phyloP scores from a whole-genome alignment of 768 basidiomycete species.

The Mycena chlorophos region DNA sequence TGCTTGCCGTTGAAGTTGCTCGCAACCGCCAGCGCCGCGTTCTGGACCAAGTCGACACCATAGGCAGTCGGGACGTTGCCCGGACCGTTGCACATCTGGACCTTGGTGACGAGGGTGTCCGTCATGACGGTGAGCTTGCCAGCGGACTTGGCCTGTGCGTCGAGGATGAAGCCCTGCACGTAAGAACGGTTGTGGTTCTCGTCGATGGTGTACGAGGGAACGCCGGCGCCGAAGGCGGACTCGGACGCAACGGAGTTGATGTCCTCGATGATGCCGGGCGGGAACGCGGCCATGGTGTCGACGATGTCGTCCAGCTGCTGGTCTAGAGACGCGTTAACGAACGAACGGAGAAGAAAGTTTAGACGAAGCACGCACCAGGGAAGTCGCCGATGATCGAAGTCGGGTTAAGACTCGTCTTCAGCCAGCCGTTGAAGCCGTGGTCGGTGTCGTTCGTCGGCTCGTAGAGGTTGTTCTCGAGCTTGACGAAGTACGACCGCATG shows the following conservation, averaged over 20 bases:
- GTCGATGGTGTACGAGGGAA: slow-evolving; percentile 26
- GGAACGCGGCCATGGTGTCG: slow-evolving; percentile 18
- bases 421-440: slow-evolving; percentile 34
- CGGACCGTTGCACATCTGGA: slow-evolving; percentile 23
- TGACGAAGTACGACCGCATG: slow-evolving; percentile 33
- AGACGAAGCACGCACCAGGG: slow-evolving; percentile 18
- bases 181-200: slow-evolving; percentile 29
- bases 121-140: slow-evolving; percentile 22
- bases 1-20: slow-evolving; percentile 29
- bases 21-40: slow-evolving; percentile 29
- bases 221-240: slow-evolving; percentile 22
- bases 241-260: slow-evolving; percentile 26
- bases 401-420: slow-evolving; percentile 29
- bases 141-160: slow-evolving; percentile 13
- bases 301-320: slow-evolving; percentile 25
- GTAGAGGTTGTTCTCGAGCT: slow-evolving; percentile 29
- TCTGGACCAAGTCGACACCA: slow-evolving; percentile 28
- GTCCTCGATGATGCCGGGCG: slow-evolving; percentile 22
- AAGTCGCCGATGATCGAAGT: slow-evolving; percentile 25
- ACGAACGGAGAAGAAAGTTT: background rate
- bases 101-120: slow-evolving; percentile 31
- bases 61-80: slow-evolving; percentile 22
- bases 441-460: slow-evolving; percentile 20
- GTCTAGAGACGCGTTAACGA: slow-evolving; percentile 20
- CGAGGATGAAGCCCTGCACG: slow-evolving; percentile 26